Conservation (phyloP, 371 early-diverging fungal species). For the Mucor plumbeus region DNA sequence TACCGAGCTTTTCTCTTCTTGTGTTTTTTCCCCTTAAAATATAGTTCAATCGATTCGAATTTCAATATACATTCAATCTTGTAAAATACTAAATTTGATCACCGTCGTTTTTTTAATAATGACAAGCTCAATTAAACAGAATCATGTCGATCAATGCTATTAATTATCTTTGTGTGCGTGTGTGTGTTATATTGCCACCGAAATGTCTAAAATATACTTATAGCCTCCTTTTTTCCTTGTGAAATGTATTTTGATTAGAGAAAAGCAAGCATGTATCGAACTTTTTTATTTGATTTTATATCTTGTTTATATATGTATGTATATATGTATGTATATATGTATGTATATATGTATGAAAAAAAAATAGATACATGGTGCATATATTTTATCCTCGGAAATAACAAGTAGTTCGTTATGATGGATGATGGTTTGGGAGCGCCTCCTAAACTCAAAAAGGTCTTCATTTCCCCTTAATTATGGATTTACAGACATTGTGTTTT, state of each 20-base stretch:
- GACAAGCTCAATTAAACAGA: background rate
- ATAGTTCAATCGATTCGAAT: background rate
- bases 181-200: background rate
- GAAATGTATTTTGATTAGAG: slow-evolving; percentile 1
- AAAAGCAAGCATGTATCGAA: background rate
- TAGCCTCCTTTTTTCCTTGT: background rate
- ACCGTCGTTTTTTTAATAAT: background rate
- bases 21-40: background rate
- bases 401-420: slow-evolving; percentile 1
- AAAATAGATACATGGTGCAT: background rate
- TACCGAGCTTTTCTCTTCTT: background rate
- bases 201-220: background rate
- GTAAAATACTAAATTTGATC: background rate
- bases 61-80: background rate
- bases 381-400: background rate
- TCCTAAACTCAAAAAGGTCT: slow-evolving; percentile 1
- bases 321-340: background rate
- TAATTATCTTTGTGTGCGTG: background rate
- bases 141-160: background rate
- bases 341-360: background rate
- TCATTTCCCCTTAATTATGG: background rate
- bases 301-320: background rate
- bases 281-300: background rate
- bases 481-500: background rate
- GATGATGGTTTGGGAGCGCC: background rate